Base-by-base conservation (phyloP, 345 rosid species). In the Anacardium occidentale region DNA sequence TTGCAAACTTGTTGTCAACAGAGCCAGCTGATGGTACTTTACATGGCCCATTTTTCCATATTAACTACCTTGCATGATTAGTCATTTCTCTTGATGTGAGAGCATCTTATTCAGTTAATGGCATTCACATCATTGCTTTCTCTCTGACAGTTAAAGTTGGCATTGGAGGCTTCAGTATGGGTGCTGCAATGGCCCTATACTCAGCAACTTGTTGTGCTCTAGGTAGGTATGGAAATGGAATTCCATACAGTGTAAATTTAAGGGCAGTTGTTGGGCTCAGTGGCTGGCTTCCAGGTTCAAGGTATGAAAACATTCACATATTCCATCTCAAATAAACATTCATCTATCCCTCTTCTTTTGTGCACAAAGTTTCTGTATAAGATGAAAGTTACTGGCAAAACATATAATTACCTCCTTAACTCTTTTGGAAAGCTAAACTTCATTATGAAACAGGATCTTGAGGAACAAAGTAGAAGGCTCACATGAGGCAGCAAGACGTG, bases 141-240 rank as follows among this genome's bases (percentile, higher is more conserved):
- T 45, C 71, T 53, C 75, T 64, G 70, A 66, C 85, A 95, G 99
- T 95, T 51, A 84, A 85, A 83, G 83, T 92, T 10, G 99, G 98
- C 11, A 81, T 95, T 45, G 99, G 98, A 77, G 98, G 98, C 66
- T 92, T 95, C 77, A 92, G 99, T 55, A 95, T 89, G 96, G 99
- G 98, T 72, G 96, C 89, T 62, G 96, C 99, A 45, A 82, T 84
- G 56, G 81, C 99, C 42, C 88, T 95, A 15, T 91, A 95, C 83
- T 92, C 98, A 14, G 92, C 96, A 29, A 85, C 87, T 13, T 91
- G 91, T 76, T 92, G 75, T 73, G 84, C 92, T 21, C 77, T 82
- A 26, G 89, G 94, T 34, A 85, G 89, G 80, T 89, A 81, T 76
- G 92, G 86, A 69, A 85, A 84, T 78, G 97, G 97, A 22, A 85